Evolutionary conservation across 208 protist genomes (phyloP), one percentile per base, ranked within the genome.

Genomic region (Kentomonas sorsogonicus): DNA sequence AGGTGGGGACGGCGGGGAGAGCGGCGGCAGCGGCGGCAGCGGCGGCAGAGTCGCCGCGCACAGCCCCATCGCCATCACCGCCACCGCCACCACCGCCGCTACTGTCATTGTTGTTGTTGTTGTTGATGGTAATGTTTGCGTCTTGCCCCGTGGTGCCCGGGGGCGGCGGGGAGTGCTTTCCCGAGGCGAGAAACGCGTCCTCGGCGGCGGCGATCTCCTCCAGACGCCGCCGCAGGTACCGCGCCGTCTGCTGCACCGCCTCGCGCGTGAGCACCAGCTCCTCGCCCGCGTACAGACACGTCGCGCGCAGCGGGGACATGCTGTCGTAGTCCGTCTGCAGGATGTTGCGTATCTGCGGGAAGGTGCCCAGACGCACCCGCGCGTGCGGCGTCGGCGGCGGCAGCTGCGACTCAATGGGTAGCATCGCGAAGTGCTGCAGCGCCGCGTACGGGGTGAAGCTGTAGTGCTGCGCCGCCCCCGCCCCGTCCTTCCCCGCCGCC

Each of bases 381-480:
- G 73, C 38, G 16, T 65, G 25, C 1, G 72, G 60, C 1, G 67
- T 62, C 13, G 39, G 63, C 30, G 52, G n/a, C n/a, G n/a, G n/a
- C 2, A n/a, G 18, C 7, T 45, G 3, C 5, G 13, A 1, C 11
- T 56, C 51, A 0, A 91, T 68, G 36, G 80, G 80, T 31, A 79
- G 72, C 77, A 91, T 83, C 6, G 84, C 84, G 62, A 82, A 80
- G 20, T 82, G 60, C 60, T 91, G 84, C 33, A 69, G 74, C 16
- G 65, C 60, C 13, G 84, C 84, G 52, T 82, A 86, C 20, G 80
- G 63, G 11, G 74, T 74, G 66, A 84, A 84, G 43, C 73, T 23
- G 54, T 87, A 87, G 55, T 56, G 67, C 25, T 15, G 10, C 34
- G 20, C 15, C 20, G 25, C 18, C 22, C 39, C 48, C 52, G 47